Conservation (phyloP, 1,139 yeast species). For the Pichia sp. region DNA sequence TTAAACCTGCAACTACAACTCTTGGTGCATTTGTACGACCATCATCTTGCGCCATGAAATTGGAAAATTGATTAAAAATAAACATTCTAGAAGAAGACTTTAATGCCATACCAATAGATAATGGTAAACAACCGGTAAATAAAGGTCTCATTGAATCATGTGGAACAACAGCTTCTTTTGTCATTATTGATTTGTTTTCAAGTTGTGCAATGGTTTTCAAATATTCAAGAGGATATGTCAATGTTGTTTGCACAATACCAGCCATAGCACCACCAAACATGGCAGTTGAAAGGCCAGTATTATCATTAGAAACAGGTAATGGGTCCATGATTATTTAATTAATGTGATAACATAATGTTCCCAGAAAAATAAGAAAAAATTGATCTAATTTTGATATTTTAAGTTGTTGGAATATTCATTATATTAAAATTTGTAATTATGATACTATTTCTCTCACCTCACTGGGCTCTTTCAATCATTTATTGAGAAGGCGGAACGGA, state of each 20-base stretch:
- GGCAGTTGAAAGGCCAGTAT: slow-evolving; percentile 40
- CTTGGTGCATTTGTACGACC: slow-evolving; percentile 63
- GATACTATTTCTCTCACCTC: too few relatives aligned
- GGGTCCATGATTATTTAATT: slow-evolving; percentile 15
- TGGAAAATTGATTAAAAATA: slow-evolving; percentile 69
- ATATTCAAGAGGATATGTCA: slow-evolving; percentile 82
- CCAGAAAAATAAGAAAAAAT: too few relatives aligned
- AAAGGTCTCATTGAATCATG: slow-evolving; percentile 35
- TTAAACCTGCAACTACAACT: slow-evolving; percentile 75
- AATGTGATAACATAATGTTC: too few relatives aligned
- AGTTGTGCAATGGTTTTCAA: slow-evolving; percentile 48
- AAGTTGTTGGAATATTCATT: too few relatives aligned
- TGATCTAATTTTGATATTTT: too few relatives aligned
- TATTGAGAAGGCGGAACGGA: too few relatives aligned
- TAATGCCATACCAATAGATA: slow-evolving; percentile 67
- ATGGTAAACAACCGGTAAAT: slow-evolving; percentile 72
- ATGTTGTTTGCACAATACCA: slow-evolving; percentile 61
- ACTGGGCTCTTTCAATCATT: too few relatives aligned
- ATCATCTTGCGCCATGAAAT: slow-evolving; percentile 60
- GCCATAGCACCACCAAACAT: slow-evolving; percentile 52
- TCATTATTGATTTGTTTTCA: slow-evolving; percentile 46
- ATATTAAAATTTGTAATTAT: too few relatives aligned
- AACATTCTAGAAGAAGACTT: slow-evolving; percentile 71
- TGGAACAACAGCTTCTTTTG: slow-evolving; percentile 33
- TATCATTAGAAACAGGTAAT: slow-evolving; percentile 16